phyloP scores from a whole-genome alignment of 1,284 basidiomycete genomes.

The Inonotus hispidus region DNA sequence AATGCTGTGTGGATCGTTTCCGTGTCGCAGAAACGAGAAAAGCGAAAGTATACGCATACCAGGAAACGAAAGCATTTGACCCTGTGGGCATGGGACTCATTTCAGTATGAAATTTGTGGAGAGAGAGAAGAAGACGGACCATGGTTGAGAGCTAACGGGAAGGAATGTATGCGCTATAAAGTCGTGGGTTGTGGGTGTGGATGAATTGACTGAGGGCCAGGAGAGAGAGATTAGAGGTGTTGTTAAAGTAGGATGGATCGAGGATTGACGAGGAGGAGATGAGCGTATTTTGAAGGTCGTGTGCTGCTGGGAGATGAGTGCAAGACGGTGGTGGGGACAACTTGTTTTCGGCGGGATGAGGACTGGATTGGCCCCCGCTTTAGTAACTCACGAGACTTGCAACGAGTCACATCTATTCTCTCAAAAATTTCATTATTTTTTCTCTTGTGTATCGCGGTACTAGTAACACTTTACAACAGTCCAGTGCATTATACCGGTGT shows the following conservation, averaged over 20 bases:
- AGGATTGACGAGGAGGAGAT: neutral
- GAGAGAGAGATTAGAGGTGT: neutral
- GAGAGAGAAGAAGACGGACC: conserved; percentile 6
- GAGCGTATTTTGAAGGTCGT: neutral
- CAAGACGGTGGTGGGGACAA: no score
- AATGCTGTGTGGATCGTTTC: neutral
- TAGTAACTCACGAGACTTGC: neutral
- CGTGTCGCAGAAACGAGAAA: neutral
- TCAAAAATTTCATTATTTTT: neutral
- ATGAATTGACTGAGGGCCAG: neutral
- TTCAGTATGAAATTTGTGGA: neutral
- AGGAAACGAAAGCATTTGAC: conserved; percentile 69
- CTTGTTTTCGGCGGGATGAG: no score
- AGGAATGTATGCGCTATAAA: conserved; percentile 1
- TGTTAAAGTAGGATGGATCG: neutral
- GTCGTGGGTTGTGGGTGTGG: neutral
- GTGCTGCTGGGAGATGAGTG: neutral
- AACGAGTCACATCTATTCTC: neutral
- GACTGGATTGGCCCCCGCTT: no score
- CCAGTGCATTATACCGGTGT: neutral
- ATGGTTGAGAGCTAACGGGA: conserved; percentile 8
- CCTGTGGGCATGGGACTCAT: conserved; percentile 34
- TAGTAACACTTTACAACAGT: no score
- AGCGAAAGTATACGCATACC: conserved; percentile 32
- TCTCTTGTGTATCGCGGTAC: no score